Evolutionary conservation across 2,329 filamentous ascomycete species (phyloP).

Genomic region (Thelonectria olida): DNA sequence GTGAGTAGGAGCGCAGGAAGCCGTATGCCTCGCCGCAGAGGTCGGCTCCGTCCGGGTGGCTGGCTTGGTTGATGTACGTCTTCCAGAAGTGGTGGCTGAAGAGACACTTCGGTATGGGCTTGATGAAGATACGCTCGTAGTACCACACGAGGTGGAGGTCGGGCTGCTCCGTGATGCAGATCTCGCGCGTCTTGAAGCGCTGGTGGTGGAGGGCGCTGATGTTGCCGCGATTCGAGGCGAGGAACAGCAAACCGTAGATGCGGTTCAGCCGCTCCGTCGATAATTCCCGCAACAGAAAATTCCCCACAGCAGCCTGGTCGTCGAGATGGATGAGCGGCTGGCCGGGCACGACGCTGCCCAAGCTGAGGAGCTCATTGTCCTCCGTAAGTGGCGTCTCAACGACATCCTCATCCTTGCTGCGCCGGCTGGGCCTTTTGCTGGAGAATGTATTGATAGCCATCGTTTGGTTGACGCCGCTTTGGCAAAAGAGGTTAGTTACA

Average conservation of each 20-base stretch:
- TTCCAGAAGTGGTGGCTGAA: slow-evolving; percentile 46
- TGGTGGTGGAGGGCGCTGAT: slow-evolving; percentile 45
- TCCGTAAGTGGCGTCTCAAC: not conserved
- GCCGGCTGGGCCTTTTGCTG: not conserved
- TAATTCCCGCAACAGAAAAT: slow-evolving; percentile 13
- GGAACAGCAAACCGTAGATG: slow-evolving; percentile 15
- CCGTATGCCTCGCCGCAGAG: slow-evolving; percentile 41
- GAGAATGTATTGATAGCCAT: not conserved
- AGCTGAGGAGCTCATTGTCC: not conserved
- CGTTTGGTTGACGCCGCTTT: not conserved
- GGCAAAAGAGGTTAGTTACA: not conserved
- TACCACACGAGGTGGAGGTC: slow-evolving; percentile 53
- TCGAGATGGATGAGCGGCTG: not conserved
- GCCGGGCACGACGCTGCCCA: slow-evolving; percentile 1
- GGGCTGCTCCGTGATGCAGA: slow-evolving; percentile 49
- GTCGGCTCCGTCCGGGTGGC: slow-evolving; percentile 8
- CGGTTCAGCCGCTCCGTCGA: slow-evolving; percentile 9
- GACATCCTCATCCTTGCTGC: not conserved
- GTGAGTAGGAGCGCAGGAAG: slow-evolving; percentile 47
- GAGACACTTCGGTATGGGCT: slow-evolving; percentile 51
- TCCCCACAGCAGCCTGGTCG: slow-evolving; percentile 1
- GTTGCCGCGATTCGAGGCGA: slow-evolving; percentile 24
- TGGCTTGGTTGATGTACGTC: slow-evolving; percentile 25
- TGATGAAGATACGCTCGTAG: slow-evolving; percentile 50
- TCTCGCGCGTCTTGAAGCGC: slow-evolving; percentile 44